Evolutionary conservation across 441 rosid species (phyloP), one percentile per base, ranked within the genome.

Genomic region (Corymbia citriodora): DNA sequence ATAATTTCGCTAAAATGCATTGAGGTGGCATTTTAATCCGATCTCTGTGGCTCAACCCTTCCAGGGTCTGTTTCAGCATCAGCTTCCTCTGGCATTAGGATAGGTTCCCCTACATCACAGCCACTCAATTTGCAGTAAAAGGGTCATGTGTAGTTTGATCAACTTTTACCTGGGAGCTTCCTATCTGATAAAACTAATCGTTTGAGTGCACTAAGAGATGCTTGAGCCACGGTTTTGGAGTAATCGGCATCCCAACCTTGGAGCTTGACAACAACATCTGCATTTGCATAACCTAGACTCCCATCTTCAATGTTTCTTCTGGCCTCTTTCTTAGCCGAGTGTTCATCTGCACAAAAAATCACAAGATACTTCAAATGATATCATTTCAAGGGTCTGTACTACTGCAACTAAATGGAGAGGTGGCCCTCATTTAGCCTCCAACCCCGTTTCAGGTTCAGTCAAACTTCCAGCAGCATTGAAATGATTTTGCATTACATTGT

Each of bases 261-360:
- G 91, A 97, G 95, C 96, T 96, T 97, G 54, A 98, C 96, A 53
- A 97, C 98, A 55, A 96, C 98, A 49, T 97, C 99, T 45, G 99
- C 99, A 88, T 96, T 96, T 74, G 98, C 93, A 94, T 97, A 96
- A 55, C 96, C 98, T 65, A 93, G n/a, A 87, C 79, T 93, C 61
- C 96, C 93, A 63, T 93, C 96, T 93, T 94, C 89, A 91, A 94
- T 90, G 89, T 90, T 94, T 92, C 90, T 92, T 93, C 93, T 94
- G 4, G 96, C 97, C 93, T 97, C 99, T 93, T 96, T 97, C 94
- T 95, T 96, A 18, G 98, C 98, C 55, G 97, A 93, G 91, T 94
- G 93, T 91, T 97, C 98, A 90, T 95, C 99, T 97, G 95, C 92
- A 82, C 87, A 89, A 19, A 86, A 8, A 55, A 70, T 45, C 29